Evolutionary conservation across 176 grass and related monocot species (phyloP), one percentile per base, ranked within the genome.

Genomic region (Oropetium thomaeum): DNA sequence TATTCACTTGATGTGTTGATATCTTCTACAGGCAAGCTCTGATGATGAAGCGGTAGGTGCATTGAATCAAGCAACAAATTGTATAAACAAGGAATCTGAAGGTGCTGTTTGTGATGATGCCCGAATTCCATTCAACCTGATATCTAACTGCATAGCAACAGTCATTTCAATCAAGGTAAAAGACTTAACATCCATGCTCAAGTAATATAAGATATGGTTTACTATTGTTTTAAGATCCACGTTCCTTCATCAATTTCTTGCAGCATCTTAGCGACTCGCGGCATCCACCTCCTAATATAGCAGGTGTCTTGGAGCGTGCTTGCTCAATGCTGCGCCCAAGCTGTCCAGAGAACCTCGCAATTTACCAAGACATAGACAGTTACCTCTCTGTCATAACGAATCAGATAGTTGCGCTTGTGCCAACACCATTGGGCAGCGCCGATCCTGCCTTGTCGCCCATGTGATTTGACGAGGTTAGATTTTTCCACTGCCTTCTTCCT

Each of bases 341-440:
- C 32, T 81, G 76, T 74, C 71, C 80, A 45, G 34, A 78, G 65
- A 93, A 93, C 60, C 31, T 83, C 17, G 15, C 57, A 2, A 20
- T 89, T 55, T 96, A 95, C 75, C 55, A 53, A 47, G 77, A 95
- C 7, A 90, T 96, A 27, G 82, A 90, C 65, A 80, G 12, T 13
- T 88, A 9, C 54, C 76, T 99, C 44, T 43, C 45, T 5, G 43
- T 80, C 47, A 70, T 95, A 38, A 86, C 73, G 28, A 92, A 68
- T 57, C 92, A 88, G 84, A 87, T 99, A 82, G 73, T 95, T 53
- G 84, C 92, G 17, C 82, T 86, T n/a, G 73, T 95, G 74, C 96
- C 96, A 11, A 82, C 89, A 8, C 38, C 81, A 23, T 84, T 78
- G 49, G 70, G 78, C 47, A 77, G 54, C 26, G n/a, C n/a, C n/a